A percentile compares a stretch with the other conserved stretches of the same genome.
phyloP scores from a whole-genome alignment of 2,329 filamentous ascomycete genomes.

The Bimuria novae-zelandiae region DNA sequence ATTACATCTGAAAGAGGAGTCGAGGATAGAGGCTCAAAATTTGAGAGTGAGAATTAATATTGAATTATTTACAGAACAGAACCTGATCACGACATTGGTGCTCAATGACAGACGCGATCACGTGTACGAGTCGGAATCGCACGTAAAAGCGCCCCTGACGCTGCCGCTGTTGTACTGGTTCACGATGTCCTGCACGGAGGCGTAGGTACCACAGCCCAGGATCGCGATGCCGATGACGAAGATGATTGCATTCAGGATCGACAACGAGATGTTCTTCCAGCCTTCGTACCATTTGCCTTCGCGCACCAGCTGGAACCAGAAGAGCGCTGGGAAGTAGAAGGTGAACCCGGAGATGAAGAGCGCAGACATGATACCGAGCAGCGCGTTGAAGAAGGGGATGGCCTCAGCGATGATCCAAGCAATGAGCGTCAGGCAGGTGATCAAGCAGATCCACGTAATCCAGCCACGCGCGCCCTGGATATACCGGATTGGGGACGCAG shows the following conservation, averaged over 20 bases:
- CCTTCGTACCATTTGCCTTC: constrained; percentile 49
- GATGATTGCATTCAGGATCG: constrained; percentile 32
- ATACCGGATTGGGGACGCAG: constrained; percentile 54
- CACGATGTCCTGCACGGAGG: constrained; percentile 51
- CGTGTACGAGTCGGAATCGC: constrained; percentile 23
- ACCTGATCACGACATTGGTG: not conserved
- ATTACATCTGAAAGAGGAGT: too few species aligned
- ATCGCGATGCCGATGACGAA: constrained; percentile 40
- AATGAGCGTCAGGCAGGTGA: constrained; percentile 61
- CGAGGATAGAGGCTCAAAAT: not conserved
- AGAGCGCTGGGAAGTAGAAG: constrained; percentile 48
- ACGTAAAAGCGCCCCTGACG: constrained; percentile 50
- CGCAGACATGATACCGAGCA: constrained; percentile 66
- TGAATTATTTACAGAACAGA: not conserved
- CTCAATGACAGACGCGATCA: not conserved
- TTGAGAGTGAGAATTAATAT: not conserved
- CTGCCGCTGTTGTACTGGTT: constrained; percentile 44
- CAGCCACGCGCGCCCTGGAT: constrained; percentile 46
- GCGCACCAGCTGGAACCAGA: constrained; percentile 48
- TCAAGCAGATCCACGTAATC: constrained; percentile 64
- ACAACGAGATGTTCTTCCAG: constrained; percentile 38
- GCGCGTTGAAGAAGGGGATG: constrained; percentile 71
- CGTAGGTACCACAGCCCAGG: constrained; percentile 50
- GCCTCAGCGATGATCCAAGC: constrained; percentile 72
- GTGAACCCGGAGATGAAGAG: constrained; percentile 73